Evolutionary conservation across 768 basidiomycete species (phyloP).

Genomic region (Phanerochaete carnosa): DNA sequence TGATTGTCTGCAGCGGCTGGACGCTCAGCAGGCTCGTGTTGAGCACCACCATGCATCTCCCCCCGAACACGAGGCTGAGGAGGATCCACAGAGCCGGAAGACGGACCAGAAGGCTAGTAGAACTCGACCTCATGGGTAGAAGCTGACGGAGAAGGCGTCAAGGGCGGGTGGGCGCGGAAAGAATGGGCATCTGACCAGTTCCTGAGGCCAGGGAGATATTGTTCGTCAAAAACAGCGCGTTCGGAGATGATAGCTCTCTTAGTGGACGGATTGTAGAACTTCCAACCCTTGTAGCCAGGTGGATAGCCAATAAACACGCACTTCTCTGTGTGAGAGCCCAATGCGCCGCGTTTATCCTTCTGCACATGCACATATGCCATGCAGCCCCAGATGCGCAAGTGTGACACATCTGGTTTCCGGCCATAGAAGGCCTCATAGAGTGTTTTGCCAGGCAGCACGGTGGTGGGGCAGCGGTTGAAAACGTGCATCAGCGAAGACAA

Average conservation of each 20-base stretch:
- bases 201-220: background rate
- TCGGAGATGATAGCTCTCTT: background rate
- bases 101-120: background rate
- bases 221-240: background rate
- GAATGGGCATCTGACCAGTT: background rate
- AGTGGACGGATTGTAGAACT: background rate
- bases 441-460: slow-evolving; percentile 18
- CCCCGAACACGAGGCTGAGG: background rate
- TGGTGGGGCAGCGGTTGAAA: slow-evolving; percentile 21
- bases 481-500: slow-evolving; percentile 21
- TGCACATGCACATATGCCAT: slow-evolving; percentile 18
- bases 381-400: slow-evolving; percentile 24
- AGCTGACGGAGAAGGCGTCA: background rate
- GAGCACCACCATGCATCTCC: background rate
- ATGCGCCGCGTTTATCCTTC: slow-evolving; percentile 14
- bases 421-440: slow-evolving; percentile 23
- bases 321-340: slow-evolving; percentile 10
- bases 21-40: slow-evolving; percentile 2
- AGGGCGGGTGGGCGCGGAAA: background rate
- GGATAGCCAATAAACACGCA: slow-evolving; percentile 22
- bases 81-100: background rate
- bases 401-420: slow-evolving; percentile 6
- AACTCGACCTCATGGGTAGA: background rate
- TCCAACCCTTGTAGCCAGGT: background rate
- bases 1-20: background rate